These are phyloP conservation scores for Sporormia fimetaria DNA, from an alignment of 495 filamentous ascomycete species.

Conservation along the genomic window DNA sequence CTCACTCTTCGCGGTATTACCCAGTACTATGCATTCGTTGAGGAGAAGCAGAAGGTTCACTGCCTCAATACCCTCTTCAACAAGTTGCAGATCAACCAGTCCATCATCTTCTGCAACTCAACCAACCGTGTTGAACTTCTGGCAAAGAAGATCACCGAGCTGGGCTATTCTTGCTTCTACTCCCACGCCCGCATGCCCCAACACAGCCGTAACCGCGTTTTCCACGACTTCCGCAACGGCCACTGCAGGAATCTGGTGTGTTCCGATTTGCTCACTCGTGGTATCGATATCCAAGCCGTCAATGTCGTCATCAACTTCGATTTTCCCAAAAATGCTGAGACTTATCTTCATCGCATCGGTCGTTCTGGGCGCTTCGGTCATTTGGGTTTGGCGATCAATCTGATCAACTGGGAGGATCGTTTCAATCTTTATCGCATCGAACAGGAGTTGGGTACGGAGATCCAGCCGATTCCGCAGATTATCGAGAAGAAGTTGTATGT, in stretches of 20 bases:
- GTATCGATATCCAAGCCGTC: slow-evolving; percentile 98
- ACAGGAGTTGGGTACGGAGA: slow-evolving; percentile 92
- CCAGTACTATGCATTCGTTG: slow-evolving; percentile 97
- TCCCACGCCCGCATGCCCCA: slow-evolving; percentile 99
- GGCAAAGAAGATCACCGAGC: slow-evolving; percentile 97
- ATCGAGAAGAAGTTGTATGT: slow-evolving; percentile 99
- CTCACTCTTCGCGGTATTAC: slow-evolving; percentile 96
- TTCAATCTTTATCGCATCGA: slow-evolving; percentile 99
- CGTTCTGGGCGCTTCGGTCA: slow-evolving; percentile 95
- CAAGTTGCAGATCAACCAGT: slow-evolving; percentile 98
- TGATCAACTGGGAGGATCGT: slow-evolving; percentile 98
- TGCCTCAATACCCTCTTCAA: slow-evolving; percentile 98
- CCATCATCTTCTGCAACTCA: slow-evolving; percentile 99
- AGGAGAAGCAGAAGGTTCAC: slow-evolving; percentile 98
- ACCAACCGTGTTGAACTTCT: slow-evolving; percentile 95
- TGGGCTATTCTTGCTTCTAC: slow-evolving; percentile 99
- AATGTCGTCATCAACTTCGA: slow-evolving; percentile 99
- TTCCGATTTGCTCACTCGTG: slow-evolving; percentile 92
- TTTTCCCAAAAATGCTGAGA: slow-evolving; percentile 99
- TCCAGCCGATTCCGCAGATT: slow-evolving; percentile 80
- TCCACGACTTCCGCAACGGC: slow-evolving; percentile 97
- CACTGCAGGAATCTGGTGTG: slow-evolving; percentile 97
- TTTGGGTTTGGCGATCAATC: slow-evolving; percentile 92
- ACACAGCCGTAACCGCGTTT: slow-evolving; percentile 90
- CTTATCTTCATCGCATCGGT: slow-evolving; percentile 96